Evolutionary conservation across 2,329 filamentous ascomycete species (phyloP).

Genomic region (Penicillium glabrum): DNA sequence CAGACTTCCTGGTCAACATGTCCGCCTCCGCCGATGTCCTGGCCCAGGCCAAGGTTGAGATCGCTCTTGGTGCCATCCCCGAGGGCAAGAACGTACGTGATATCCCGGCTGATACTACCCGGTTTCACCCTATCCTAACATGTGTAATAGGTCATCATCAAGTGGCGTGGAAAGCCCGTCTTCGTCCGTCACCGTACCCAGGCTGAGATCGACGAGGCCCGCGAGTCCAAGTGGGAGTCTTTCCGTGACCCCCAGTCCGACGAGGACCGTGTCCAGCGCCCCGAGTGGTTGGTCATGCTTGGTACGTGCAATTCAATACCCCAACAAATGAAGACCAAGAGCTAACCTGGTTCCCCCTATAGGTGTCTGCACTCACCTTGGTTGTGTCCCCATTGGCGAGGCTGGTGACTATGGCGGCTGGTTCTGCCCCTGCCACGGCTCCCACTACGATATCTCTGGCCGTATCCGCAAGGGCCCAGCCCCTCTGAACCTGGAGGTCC

Average conservation of each 20-base stretch:
- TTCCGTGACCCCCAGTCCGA: conserved; percentile 92
- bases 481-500: conserved; percentile 95
- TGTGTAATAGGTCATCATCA: conserved; percentile 82
- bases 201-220: conserved; percentile 91
- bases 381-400: conserved; percentile 98
- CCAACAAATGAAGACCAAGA: background rate
- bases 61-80: conserved; percentile 86
- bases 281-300: conserved; percentile 98
- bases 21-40: conserved; percentile 96
- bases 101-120: background rate
- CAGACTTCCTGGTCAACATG: conserved; percentile 99
- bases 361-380: conserved; percentile 97
- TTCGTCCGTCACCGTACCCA: conserved; percentile 98
- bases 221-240: conserved; percentile 76
- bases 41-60: conserved; percentile 99
- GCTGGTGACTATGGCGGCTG: conserved; percentile 97
- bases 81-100: conserved; percentile 96
- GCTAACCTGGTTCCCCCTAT: conserved; percentile 35
- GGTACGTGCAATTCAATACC: conserved; percentile 81
- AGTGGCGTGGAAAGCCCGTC: conserved; percentile 99
- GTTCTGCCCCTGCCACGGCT: conserved; percentile 99
- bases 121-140: conserved; percentile 7
- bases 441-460: conserved; percentile 99
- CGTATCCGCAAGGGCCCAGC: conserved; percentile 97
- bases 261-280: conserved; percentile 91